Base-by-base conservation (phyloP, 148 eudicot species). In the Cornus suecica region DNA sequence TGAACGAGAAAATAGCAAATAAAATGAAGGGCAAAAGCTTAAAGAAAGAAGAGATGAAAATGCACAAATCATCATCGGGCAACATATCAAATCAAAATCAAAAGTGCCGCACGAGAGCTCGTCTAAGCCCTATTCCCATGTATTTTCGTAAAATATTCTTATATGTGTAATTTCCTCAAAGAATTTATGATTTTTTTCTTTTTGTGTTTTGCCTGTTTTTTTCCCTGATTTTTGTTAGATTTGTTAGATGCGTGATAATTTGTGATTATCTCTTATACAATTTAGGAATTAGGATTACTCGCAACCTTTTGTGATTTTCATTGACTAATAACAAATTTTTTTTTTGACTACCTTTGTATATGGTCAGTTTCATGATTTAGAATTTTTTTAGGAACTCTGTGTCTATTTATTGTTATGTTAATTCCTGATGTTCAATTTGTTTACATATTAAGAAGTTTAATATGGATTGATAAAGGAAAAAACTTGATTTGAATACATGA, bases 401-500 rank as follows among this genome's bases (percentile, higher is more conserved):
- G 62, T 20, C 8, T 18, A 5, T 58, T n/a, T 24, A 58, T 58
- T 18, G n/a, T 58, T 58, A 58, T 73, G 65, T 30, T 20, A 61
- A 48, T 32, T 13, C 29, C 45, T 58, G 15, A 61, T 72, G 52
- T 62, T 34, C 67, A 23, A 32, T 5, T 58, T 61, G 23, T 15
- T 73, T 24, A 56, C 9, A 56, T 32, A 20, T 31, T 11, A 29
- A 28, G 15, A 62, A 72, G 31, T 30, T 58, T 72, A 5, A 56
- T 58, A 56, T 72, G 48, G 27, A 22, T 25, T 27, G n/a, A 58
- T 30, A 31, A 67, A 32, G 32, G 65, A 64, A n/a, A 58, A 58
- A 72, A 22, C 56, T 72, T 28, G 65, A 11, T 31, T 56, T 56
- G n/a, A 22, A 31, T 58, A 42, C 74, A 56, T 18, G 74, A 56